phyloP scores from a whole-genome alignment of 805 yeast species.

The Candida quercuum region DNA sequence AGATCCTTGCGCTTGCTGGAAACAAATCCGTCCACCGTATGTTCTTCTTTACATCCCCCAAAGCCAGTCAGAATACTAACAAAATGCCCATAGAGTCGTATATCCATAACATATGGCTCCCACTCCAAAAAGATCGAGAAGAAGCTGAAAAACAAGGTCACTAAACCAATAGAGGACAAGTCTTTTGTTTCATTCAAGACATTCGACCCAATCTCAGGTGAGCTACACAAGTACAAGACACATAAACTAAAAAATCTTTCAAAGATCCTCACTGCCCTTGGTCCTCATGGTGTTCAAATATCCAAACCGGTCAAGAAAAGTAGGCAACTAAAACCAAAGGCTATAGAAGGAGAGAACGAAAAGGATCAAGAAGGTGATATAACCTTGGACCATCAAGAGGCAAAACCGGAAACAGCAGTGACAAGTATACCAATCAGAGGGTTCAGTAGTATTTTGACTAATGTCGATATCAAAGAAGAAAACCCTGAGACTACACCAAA shows the following conservation, averaged over 20 bases:
- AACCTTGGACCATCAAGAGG: neutral
- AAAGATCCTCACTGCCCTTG: conserved; percentile 64
- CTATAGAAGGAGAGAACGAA: neutral
- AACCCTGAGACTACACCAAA: conserved; percentile 5
- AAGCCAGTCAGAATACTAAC: conserved; percentile 5
- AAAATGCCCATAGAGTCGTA: conserved; percentile 10
- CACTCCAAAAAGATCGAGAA: conserved; percentile 14
- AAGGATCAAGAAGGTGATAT: neutral
- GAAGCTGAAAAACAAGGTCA: conserved; percentile 2
- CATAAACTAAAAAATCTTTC: conserved; percentile 63
- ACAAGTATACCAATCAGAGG: conserved; percentile 13
- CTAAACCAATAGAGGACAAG: conserved; percentile 8
- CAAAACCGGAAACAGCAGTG: neutral
- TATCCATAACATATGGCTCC: conserved; percentile 24
- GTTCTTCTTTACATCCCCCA: conserved; percentile 1
- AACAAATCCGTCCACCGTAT: conserved; percentile 17
- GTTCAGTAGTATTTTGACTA: conserved; percentile 18
- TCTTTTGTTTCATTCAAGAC: conserved; percentile 44
- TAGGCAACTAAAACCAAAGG: neutral
- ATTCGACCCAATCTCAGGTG: conserved; percentile 61
- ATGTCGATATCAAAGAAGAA: conserved; percentile 16
- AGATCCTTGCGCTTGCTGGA: conserved; percentile 16
- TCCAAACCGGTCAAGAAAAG: conserved; percentile 2
- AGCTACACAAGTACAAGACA: conserved; percentile 52
- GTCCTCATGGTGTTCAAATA: conserved; percentile 50